phyloP scores from a whole-genome alignment of 306 rosid genomes.

The Lablab purpureus region DNA sequence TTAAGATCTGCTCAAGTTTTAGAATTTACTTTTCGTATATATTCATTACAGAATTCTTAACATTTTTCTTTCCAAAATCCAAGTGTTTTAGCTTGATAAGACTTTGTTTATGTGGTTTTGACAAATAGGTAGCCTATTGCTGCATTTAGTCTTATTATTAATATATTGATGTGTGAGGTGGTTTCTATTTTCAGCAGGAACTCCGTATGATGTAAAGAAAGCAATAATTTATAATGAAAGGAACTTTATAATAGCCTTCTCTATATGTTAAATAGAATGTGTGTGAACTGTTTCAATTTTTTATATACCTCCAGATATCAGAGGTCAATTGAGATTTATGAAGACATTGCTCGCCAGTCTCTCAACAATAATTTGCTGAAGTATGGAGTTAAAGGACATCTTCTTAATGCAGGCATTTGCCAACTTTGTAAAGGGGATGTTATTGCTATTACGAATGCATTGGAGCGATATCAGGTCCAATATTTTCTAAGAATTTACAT shows the following conservation, averaged over 20 bases:
- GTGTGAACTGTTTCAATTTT: constrained; percentile 6
- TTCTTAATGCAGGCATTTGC: constrained; percentile 97
- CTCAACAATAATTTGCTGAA: constrained; percentile 84
- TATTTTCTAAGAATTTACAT: constrained; percentile 47
- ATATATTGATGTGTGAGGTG: not conserved
- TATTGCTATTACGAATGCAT: constrained; percentile 85
- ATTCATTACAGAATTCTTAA: not conserved
- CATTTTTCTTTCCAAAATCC: not conserved
- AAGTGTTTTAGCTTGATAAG: not conserved
- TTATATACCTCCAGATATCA: constrained; percentile 66
- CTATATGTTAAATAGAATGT: constrained; percentile 19
- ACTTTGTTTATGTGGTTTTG: constrained; percentile 5
- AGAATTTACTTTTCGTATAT: constrained; percentile 18
- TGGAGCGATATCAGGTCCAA: constrained; percentile 91
- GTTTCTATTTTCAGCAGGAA: constrained; percentile 15
- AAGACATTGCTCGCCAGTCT: constrained; percentile 91
- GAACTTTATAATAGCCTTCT: constrained; percentile 26
- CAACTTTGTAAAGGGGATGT: constrained; percentile 89
- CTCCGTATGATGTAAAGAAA: constrained; percentile 20
- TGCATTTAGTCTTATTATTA: constrained; percentile 20
- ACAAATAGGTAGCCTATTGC: not conserved
- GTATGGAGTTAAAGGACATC: constrained; percentile 97
- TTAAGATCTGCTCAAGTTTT: constrained; percentile 16
- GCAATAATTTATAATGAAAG: not conserved
- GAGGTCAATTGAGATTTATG: constrained; percentile 82